Percentiles rank a stretch among this genome's conserved stretches.
Conservation (phyloP, 2,329 filamentous ascomycete genomes). For the Neopestalotiopsis sp. region DNA sequence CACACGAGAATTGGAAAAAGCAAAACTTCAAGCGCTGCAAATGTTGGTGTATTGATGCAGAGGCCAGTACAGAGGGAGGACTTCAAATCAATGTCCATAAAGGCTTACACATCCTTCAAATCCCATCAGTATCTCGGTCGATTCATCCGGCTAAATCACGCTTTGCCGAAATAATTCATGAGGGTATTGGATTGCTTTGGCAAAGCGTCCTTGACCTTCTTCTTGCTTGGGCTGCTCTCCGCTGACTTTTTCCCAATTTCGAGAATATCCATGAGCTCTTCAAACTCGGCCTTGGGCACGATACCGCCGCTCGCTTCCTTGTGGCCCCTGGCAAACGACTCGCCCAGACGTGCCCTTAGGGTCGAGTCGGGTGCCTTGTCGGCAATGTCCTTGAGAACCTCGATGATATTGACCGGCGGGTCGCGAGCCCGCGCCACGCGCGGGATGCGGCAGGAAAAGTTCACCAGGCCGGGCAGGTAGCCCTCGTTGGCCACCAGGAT, state of each 20-base stretch:
- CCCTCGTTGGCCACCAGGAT: slow-evolving; percentile 72
- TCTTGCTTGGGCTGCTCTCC: slow-evolving; percentile 35
- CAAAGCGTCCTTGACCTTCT: slow-evolving; percentile 36
- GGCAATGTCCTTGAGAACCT: slow-evolving; percentile 59
- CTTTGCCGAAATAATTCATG: slow-evolving; percentile 59
- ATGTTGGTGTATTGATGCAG: too few relatives aligned
- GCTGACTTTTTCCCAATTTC: slow-evolving; percentile 61
- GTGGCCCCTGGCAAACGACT: slow-evolving; percentile 70
- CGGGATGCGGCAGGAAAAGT: slow-evolving; percentile 70
- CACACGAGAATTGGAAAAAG: too few relatives aligned
- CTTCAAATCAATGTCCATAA: neutral
- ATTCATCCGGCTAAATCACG: neutral
- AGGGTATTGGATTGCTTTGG: slow-evolving; percentile 47
- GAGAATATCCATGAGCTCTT: slow-evolving; percentile 66
- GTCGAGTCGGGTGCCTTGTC: slow-evolving; percentile 44
- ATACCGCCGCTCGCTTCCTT: slow-evolving; percentile 73
- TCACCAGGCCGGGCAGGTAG: slow-evolving; percentile 66
- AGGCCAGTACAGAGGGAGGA: too few relatives aligned
- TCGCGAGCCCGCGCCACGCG: slow-evolving; percentile 58
- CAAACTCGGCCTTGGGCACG: slow-evolving; percentile 64
- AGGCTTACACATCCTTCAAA: neutral
- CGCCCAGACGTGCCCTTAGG: slow-evolving; percentile 57
- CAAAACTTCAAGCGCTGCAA: too few relatives aligned
- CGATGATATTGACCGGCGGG: slow-evolving; percentile 68
- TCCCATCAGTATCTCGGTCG: neutral